A percentile compares a stretch with the other conserved stretches of the same genome.
phyloP scores from a whole-genome alignment of 169 alveolate species.

The Plasmodium relictum region DNA sequence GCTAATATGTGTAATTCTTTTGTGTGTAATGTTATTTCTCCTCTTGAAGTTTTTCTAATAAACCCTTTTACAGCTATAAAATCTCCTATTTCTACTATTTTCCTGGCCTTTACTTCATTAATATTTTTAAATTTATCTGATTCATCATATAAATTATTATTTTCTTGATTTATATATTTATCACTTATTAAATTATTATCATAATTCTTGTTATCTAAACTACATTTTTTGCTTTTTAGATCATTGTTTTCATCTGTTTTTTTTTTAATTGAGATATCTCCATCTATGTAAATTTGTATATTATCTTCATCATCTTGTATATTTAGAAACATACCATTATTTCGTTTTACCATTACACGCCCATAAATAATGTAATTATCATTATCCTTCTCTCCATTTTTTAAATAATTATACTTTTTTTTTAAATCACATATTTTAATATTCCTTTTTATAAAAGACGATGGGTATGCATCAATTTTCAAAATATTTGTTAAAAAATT shows the following conservation, averaged over 20 bases:
- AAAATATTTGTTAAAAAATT: conserved; percentile 28
- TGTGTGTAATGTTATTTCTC: conserved; percentile 76
- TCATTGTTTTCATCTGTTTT: conserved; percentile 6
- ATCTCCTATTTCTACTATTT: conserved; percentile 80
- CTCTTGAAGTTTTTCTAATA: conserved; percentile 57
- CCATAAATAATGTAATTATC: conserved; percentile 63
- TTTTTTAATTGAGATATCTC: conserved; percentile 7
- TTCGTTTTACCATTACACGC: conserved; percentile 74
- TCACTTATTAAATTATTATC: not conserved
- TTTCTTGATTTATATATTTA: not conserved
- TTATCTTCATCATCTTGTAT: conserved; percentile 52
- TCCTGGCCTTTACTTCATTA: conserved; percentile 31
- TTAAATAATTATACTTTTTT: conserved; percentile 41
- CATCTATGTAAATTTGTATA: conserved; percentile 69
- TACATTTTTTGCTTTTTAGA: not conserved
- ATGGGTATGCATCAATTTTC: conserved; percentile 70
- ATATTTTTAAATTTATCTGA: not conserved
- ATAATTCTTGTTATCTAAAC: not conserved
- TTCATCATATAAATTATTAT: not conserved
- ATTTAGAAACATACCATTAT: conserved; percentile 79
- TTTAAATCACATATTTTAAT: conserved; percentile 49
- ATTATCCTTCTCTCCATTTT: conserved; percentile 48
- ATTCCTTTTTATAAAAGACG: conserved; percentile 57
- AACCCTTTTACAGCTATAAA: conserved; percentile 75
- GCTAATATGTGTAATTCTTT: conserved; percentile 51